Percentiles rank a stretch among this genome's conserved stretches.
Evolutionary conservation across 83 land plant genomes (phyloP).

Genomic region (Thuja plicata): DNA sequence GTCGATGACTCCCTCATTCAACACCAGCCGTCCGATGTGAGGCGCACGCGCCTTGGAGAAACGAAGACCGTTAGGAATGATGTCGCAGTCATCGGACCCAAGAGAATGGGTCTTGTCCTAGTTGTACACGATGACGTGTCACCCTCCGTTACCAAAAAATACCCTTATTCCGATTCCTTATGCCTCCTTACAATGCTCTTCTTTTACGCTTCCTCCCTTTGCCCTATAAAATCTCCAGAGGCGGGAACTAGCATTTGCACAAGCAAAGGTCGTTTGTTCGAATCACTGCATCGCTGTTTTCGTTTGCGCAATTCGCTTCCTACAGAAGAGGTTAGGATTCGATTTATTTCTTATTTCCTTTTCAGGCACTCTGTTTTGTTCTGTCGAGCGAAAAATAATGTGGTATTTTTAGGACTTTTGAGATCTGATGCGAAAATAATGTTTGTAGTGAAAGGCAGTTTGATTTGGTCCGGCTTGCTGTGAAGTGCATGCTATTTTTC

Average conservation of each 20-base stretch:
- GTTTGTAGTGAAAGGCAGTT: background rate
- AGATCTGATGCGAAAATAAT: background rate
- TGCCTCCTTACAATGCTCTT: background rate
- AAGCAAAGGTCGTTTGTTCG: background rate
- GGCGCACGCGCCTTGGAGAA: background rate
- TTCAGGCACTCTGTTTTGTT: background rate
- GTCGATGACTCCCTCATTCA: background rate
- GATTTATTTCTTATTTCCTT: background rate
- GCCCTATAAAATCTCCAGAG: background rate
- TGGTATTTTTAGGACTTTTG: background rate
- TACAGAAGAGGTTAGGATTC: background rate
- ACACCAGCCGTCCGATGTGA: background rate
- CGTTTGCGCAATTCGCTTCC: background rate
- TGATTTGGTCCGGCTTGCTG: background rate
- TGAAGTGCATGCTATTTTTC: background rate
- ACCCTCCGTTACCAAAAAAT: background rate
- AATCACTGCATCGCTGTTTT: background rate
- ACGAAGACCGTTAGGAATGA: constrained; percentile 1
- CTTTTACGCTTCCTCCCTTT: background rate
- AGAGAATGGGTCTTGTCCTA: background rate
- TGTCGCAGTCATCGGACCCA: background rate
- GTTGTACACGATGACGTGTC: background rate
- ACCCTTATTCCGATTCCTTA: background rate
- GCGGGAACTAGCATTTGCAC: background rate
- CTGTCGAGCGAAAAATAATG: background rate